A percentile compares a stretch with the other conserved stretches of the same genome.
phyloP scores from a whole-genome alignment of 2,329 filamentous ascomycete genomes.

The Exophiala sideris region DNA sequence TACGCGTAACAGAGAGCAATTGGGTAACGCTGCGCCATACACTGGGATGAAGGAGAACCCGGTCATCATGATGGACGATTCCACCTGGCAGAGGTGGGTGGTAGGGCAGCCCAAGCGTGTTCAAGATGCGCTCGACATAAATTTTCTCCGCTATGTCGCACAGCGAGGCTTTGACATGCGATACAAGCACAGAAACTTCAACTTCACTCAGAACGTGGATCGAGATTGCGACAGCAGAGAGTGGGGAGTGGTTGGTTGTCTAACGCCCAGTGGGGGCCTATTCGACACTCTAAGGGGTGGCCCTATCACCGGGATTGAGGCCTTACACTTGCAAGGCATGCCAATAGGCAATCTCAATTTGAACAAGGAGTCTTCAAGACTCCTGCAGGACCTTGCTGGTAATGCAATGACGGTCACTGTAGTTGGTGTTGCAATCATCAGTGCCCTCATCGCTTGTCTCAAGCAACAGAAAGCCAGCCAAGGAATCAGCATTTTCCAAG shows the following conservation, averaged over 20 bases:
- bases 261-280: constrained; percentile 63
- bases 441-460: constrained; percentile 51
- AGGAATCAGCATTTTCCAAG: constrained; percentile 6
- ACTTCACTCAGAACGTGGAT: constrained; percentile 72
- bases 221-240: constrained; percentile 47
- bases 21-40: constrained; percentile 57
- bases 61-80: constrained; percentile 53
- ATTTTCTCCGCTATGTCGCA: constrained; percentile 49
- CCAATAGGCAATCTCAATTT: constrained; percentile 61
- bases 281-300: constrained; percentile 61
- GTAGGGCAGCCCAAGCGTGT: constrained; percentile 56
- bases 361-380: constrained; percentile 58
- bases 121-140: constrained; percentile 64
- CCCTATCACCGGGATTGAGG: constrained; percentile 60
- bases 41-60: constrained; percentile 60
- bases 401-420: constrained; percentile 79
- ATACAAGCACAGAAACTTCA: constrained; percentile 54
- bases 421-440: constrained; percentile 61
- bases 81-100: constrained; percentile 53
- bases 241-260: constrained; percentile 61
- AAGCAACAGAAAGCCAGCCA: constrained; percentile 1
- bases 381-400: constrained; percentile 68
- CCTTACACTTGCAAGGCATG: constrained; percentile 65
- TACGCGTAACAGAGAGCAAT: constrained; percentile 47
- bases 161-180: constrained; percentile 53